phyloP scores from a whole-genome alignment of 73 alveolate genomes.

The Effrenium voratum region DNA sequence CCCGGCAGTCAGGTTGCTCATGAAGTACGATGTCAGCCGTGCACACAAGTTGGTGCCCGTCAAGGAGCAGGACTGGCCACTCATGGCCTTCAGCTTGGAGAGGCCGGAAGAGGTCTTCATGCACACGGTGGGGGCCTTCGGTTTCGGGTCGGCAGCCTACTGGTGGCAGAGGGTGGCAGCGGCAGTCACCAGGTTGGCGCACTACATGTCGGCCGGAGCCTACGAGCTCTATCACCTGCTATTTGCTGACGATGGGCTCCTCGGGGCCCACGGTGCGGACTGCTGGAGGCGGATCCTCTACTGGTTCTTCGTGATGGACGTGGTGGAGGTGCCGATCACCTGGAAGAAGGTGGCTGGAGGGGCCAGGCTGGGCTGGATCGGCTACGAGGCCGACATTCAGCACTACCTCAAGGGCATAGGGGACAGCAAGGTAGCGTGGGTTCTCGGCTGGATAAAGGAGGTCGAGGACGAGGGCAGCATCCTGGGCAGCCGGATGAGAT shows the following conservation, averaged over 20 bases:
- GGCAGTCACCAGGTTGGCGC: neutral
- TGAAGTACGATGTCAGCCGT: neutral
- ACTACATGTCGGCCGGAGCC: neutral
- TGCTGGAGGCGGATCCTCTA: neutral
- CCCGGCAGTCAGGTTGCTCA: neutral
- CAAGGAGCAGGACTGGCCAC: neutral
- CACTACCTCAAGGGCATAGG: neutral
- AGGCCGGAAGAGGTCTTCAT: neutral
- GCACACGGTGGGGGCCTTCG: conserved; percentile 9
- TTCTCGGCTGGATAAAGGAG: neutral
- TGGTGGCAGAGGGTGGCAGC: conserved; percentile 22
- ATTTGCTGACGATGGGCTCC: neutral
- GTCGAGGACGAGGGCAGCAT: neutral
- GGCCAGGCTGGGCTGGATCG: neutral
- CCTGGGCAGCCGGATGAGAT: neutral
- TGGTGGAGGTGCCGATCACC: neutral
- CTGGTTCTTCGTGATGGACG: neutral
- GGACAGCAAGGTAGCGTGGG: conserved; percentile 3
- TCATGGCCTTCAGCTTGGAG: neutral
- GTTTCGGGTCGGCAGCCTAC: neutral
- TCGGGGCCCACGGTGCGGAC: neutral
- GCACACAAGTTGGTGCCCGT: neutral
- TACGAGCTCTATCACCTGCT: neutral
- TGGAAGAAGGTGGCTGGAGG: neutral
- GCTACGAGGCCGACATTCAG: neutral